Base-by-base conservation (phyloP, 129 eudicot genomes). In the Cynara cardunculus region DNA sequence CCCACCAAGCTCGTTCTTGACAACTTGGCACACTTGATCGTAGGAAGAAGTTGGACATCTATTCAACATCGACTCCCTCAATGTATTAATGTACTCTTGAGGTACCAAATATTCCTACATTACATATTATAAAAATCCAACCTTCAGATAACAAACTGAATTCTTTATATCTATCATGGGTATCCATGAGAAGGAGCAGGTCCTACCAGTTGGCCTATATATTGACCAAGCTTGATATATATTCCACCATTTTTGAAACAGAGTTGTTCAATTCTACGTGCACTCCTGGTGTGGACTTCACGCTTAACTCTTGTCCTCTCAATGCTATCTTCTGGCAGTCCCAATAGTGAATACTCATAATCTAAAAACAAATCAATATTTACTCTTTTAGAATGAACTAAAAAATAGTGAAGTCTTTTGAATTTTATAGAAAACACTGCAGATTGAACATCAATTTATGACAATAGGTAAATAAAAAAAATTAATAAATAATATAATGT, bases 161-260 rank as follows among this genome's bases (percentile, higher is more conserved):
- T 34, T 80, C 53, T 35, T 78, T 2, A 44, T 62, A n/a, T 71
- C 64, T 30, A 27, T 78, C 53, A 68, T 19, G 34, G n/a, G 18
- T 59, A 75, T 27, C 75, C 46, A 49, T 71, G 73, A 37, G 69
- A 44, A 78, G 18, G 56, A 80, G 7, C 1, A 70, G 31, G 30
- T 66, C 90, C 78, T 88, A 94, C 98, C 96, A 94, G 83, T 83
- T 94, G 98, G 70, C 98, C 81, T 19, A 94, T 81, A 84, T 94
- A 92, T 80, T 94, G 98, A 78, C 98, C 98, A 81, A 94, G 97
- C 87, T 94, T 94, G 76, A 94, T 94, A 83, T 94, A 94, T 79
- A 94, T 92, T 37, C 97, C 98, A 69, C 97, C 98, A 86, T 94
- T 94, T 85, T 71, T 87, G 72, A 92, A 92, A 84, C 98, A 94